Evolutionary conservation across 2,329 filamentous ascomycete species (phyloP).

Genomic region (Periconia macrospinosa): DNA sequence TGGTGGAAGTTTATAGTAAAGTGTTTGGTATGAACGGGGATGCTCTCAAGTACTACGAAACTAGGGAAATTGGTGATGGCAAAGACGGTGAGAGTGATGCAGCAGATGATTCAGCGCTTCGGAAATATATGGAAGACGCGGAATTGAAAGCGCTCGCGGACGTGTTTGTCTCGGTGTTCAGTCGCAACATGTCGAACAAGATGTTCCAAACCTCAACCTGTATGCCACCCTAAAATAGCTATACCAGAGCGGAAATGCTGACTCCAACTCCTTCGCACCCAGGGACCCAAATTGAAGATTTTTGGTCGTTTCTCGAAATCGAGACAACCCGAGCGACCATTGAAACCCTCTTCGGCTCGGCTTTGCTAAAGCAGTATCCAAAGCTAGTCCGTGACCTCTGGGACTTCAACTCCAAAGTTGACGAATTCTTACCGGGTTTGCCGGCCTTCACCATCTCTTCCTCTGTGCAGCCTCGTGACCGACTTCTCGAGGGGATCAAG

Average conservation of each 20-base stretch:
- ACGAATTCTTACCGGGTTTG: slow-evolving; percentile 20
- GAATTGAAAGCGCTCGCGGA: slow-evolving; percentile 12
- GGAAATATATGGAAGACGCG: slow-evolving; percentile 19
- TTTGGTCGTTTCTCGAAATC: slow-evolving; percentile 33
- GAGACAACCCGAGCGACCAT: slow-evolving; percentile 27
- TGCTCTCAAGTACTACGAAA: slow-evolving; percentile 6
- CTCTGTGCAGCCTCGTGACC: slow-evolving; percentile 19
- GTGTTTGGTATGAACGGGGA: slow-evolving; percentile 15
- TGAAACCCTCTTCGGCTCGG: slow-evolving; percentile 27
- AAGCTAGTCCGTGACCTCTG: slow-evolving; percentile 27
- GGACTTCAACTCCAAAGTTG: slow-evolving; percentile 23
- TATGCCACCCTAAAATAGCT: not conserved
- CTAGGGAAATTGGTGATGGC: not conserved
- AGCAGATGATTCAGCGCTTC: slow-evolving; percentile 9
- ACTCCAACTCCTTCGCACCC: not conserved
- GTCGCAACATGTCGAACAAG: slow-evolving; percentile 28
- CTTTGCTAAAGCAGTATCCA: slow-evolving; percentile 28
- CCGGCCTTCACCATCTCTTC: slow-evolving; percentile 19
- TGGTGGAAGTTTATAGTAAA: slow-evolving; percentile 14
- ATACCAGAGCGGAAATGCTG: not conserved
- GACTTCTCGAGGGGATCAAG: slow-evolving; percentile 20
- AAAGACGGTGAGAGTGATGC: slow-evolving; percentile 2
- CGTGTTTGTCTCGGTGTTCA: slow-evolving; percentile 22
- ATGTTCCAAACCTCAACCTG: slow-evolving; percentile 32
- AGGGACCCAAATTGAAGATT: slow-evolving; percentile 31